These are phyloP conservation scores for Fusarium sp. DNA, from an alignment of 2,329 filamentous ascomycete species.

Conservation along the genomic window DNA sequence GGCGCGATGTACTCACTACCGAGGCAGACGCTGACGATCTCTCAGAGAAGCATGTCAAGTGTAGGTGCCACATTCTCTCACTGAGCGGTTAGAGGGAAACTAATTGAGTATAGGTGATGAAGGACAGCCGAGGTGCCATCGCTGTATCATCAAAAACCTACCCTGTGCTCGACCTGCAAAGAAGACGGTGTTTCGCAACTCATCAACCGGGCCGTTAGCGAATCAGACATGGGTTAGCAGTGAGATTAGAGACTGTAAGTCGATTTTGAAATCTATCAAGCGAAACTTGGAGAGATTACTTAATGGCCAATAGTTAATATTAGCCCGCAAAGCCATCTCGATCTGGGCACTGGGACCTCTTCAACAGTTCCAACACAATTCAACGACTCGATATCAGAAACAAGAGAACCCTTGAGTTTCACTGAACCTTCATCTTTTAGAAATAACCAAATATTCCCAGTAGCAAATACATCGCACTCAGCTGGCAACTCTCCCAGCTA, in stretches of 20 bases:
- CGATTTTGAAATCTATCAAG: rapidly evolving
- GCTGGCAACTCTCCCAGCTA: conserved; percentile 19
- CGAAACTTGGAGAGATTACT: neutral
- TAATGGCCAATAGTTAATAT: conserved; percentile 16
- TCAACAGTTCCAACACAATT: neutral
- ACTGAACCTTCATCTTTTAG: conserved; percentile 15
- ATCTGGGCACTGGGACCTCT: neutral
- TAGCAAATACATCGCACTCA: conserved; percentile 7
- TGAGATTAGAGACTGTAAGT: conserved; percentile 55
- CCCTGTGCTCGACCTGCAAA: conserved; percentile 55
- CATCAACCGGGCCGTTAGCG: conserved; percentile 53
- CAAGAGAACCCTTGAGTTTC: neutral
- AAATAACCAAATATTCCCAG: conserved; percentile 3
- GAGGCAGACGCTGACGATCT: neutral
- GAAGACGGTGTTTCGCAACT: conserved; percentile 57
- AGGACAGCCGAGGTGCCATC: conserved; percentile 55
- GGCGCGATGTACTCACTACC: conserved; percentile 32
- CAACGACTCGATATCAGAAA: neutral
- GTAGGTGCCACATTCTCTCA: conserved; percentile 37
- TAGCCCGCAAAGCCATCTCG: conserved; percentile 17
- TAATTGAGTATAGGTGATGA: conserved; percentile 54
- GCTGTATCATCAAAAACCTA: conserved; percentile 54
- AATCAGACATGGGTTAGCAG: conserved; percentile 58
- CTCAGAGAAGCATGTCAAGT: conserved; percentile 56
- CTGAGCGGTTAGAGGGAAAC: neutral